Conservation (phyloP, 2,329 filamentous ascomycete genomes). For the Diaporthe capsici region DNA sequence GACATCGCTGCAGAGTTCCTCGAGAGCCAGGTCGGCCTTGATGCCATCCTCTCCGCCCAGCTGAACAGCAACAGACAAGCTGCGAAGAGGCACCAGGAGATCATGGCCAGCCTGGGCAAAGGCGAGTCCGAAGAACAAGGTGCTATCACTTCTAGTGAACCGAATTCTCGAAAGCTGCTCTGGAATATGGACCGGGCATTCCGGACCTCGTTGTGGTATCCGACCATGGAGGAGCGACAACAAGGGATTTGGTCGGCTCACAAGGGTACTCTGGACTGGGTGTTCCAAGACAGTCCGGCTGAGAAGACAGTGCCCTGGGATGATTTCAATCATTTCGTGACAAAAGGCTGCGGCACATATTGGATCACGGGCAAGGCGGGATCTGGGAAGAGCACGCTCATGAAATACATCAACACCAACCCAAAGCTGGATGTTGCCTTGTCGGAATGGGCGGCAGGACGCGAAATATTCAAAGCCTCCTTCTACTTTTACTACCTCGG, state of each 20-base stretch:
- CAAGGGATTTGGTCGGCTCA: constrained; percentile 10
- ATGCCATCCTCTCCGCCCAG: neutral
- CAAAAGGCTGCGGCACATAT: neutral
- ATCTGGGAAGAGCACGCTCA: constrained; percentile 11
- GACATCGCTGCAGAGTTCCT: neutral
- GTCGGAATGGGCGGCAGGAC: neutral
- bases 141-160: neutral
- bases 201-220: constrained; percentile 12
- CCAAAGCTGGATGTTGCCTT: neutral
- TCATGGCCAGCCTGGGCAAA: neutral
- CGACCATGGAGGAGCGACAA: constrained; percentile 12
- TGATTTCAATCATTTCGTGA: constrained; percentile 4
- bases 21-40: neutral
- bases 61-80: neutral
- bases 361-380: constrained; percentile 12
- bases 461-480: neutral
- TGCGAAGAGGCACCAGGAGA: neutral
- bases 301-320: neutral
- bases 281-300: neutral
- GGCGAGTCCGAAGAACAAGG: neutral
- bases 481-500: constrained; percentile 21
- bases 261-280: constrained; percentile 3
- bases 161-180: neutral
- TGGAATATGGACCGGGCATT: constrained; percentile 7
- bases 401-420: constrained; percentile 8